Evolutionary conservation across 805 yeast genomes (phyloP), one percentile per base, ranked within the genome.

Genomic region (Pichia kluyveri): DNA sequence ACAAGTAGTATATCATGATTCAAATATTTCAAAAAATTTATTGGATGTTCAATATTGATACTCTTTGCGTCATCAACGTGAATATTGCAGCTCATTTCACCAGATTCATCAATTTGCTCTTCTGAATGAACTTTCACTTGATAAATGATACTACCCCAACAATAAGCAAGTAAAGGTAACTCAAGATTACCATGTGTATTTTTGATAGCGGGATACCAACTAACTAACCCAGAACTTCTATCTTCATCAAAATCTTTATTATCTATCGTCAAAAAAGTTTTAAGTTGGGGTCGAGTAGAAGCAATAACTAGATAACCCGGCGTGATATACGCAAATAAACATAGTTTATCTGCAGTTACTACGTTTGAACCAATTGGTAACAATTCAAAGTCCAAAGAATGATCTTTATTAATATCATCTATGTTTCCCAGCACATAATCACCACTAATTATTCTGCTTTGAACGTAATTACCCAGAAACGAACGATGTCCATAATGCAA

Each of bases 401-500:
- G 44, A 10, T 53, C 54, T 7, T 51, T 45, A 40, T 49, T 50
- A 23, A 56, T 56, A 5, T 8, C 17, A 10, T 41, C 38, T 1
- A 26, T 18, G 14, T n/a, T 32, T 5, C 11, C 11, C 18, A 43
- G 36, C n/a, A 36, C 66, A 49, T 71, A 70, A 40, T 65, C 65
- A 0, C 91, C 91, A 28, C 79, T 56, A 7, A 85, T 55, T 40
- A 79, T 69, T 47, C 70, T 70, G 1, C 32, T 30, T 12, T 12
- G 32, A 30, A 30, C 32, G 7, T 30, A 30, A 47, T 67, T 70
- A 1, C 81, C 79, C 43, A 83, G 58, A 11, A 87, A 63, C 37
- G 79, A 71, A 48, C 82, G 72, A 41, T 73, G 69, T 0, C 83
- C 83, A 56, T 77, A 76, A 60, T 90, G 96, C 52, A 69, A 71